Percentiles rank a stretch among this genome's conserved stretches.
Evolutionary conservation across 1,139 yeast species (phyloP).

Genomic region (Suhomyces coccinellae): DNA sequence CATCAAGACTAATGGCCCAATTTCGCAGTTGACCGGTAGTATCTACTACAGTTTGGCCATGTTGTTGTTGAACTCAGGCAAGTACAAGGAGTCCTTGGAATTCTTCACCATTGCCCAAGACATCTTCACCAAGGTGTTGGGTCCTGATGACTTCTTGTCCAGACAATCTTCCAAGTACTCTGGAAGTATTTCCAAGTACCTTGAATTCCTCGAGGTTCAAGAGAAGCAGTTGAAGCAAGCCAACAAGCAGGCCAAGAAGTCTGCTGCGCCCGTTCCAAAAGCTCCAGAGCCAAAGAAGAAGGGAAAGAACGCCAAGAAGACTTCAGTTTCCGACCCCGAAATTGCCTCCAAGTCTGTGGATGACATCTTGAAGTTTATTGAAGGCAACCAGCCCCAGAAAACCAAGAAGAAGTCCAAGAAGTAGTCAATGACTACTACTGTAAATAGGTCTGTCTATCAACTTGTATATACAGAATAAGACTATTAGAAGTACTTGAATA

Average conservation of each 20-base stretch:
- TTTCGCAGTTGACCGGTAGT: constrained; percentile 59
- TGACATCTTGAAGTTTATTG: constrained; percentile 66
- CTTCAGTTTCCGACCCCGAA: constrained; percentile 45
- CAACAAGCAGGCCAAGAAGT: constrained; percentile 20
- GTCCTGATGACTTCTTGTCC: constrained; percentile 63
- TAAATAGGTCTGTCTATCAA: constrained; percentile 13
- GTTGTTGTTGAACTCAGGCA: constrained; percentile 53
- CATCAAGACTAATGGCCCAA: constrained; percentile 51
- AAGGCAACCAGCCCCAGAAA: constrained; percentile 41
- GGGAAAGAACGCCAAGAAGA: constrained; percentile 16
- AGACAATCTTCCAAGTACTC: constrained; percentile 66
- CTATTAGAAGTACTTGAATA: no score
- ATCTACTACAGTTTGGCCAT: constrained; percentile 69
- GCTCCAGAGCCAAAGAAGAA: constrained; percentile 25
- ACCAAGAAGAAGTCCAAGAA: constrained; percentile 18
- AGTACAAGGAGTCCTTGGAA: constrained; percentile 55
- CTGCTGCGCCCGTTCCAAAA: constrained; percentile 11
- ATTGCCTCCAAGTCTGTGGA: constrained; percentile 64
- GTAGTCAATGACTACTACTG: constrained; percentile 10
- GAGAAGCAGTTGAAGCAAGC: constrained; percentile 31
- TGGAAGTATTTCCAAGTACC: constrained; percentile 47
- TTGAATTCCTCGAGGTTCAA: constrained; percentile 35
- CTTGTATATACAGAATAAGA: constrained; percentile 14
- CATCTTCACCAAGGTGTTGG: constrained; percentile 56
- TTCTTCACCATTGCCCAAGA: constrained; percentile 54